phyloP scores from a whole-genome alignment of 495 filamentous ascomycete species.

The Venustampulla echinocandica region DNA sequence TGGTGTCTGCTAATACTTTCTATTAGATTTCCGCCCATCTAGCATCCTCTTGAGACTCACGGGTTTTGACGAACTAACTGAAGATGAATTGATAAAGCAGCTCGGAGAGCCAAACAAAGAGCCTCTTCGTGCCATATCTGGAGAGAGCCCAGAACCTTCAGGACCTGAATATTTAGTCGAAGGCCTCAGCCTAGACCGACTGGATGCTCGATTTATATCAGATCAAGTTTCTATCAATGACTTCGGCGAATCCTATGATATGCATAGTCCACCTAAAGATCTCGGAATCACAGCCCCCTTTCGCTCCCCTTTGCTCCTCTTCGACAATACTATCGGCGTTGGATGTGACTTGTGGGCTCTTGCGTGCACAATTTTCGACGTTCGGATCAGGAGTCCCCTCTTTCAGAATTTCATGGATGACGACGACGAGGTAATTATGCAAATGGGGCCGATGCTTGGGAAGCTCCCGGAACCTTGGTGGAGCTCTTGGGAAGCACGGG shows the following conservation, averaged over 20 bases:
- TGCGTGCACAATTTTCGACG: slow-evolving; percentile 5
- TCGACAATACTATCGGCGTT: neutral
- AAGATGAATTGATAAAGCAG: slow-evolving; percentile 1
- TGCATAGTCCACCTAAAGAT: neutral
- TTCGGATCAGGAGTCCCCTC: slow-evolving; percentile 1
- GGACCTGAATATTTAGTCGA: slow-evolving; percentile 1
- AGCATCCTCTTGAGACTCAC: slow-evolving; percentile 1
- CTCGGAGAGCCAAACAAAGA: slow-evolving; percentile 5
- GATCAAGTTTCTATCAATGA: slow-evolving; percentile 1
- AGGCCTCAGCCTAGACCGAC: neutral
- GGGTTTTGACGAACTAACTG: neutral
- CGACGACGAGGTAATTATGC: slow-evolving; percentile 3
- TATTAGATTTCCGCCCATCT: neutral
- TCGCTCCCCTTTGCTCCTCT: neutral
- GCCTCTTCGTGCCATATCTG: neutral
- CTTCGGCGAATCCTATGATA: slow-evolving; percentile 4
- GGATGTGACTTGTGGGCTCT: slow-evolving; percentile 3
- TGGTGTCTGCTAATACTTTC: neutral
- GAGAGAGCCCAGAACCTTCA: neutral
- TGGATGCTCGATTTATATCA: neutral
- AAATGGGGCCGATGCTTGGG: neutral
- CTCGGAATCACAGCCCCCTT: slow-evolving; percentile 2
- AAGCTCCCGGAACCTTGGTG: slow-evolving; percentile 3
- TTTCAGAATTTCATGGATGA: slow-evolving; percentile 3
- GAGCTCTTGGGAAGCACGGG: slow-evolving; percentile 2